phyloP scores from a whole-genome alignment of 75 land plant genomes.

The Azolla pinnata region DNA sequence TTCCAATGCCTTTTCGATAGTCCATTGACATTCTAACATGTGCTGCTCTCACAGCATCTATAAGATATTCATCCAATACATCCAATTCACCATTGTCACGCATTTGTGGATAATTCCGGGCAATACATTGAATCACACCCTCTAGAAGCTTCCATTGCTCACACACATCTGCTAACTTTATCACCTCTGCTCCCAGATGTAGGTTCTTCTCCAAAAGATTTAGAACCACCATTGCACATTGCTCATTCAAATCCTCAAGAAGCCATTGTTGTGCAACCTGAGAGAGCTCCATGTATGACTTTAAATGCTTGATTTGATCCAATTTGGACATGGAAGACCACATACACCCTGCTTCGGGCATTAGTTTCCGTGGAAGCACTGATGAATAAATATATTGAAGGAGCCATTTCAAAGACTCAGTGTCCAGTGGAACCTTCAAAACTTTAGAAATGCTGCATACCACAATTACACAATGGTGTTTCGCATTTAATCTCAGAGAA shows the following conservation, averaged over 20 bases:
- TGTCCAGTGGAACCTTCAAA: conserved; percentile 38
- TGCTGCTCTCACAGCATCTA: conserved; percentile 45
- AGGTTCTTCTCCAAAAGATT: conserved; percentile 23
- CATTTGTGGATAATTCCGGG: conserved; percentile 37
- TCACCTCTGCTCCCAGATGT: conserved; percentile 28
- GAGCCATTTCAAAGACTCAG: conserved; percentile 40
- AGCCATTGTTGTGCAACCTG: conserved; percentile 57
- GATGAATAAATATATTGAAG: conserved; percentile 48
- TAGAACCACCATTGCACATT: conserved; percentile 20
- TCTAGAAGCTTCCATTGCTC: conserved; percentile 53
- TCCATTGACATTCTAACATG: conserved; percentile 36
- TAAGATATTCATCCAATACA: conserved; percentile 36
- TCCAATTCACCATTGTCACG: conserved; percentile 55
- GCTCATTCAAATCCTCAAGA: conserved; percentile 39
- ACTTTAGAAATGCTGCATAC: conserved; percentile 41
- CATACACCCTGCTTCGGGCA: conserved; percentile 36
- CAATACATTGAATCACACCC: conserved; percentile 37
- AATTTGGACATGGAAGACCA: conserved; percentile 37
- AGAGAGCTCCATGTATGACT: conserved; percentile 49
- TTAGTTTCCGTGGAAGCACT: conserved; percentile 22
- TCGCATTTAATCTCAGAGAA: too few relatives aligned
- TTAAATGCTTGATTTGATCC: conserved; percentile 32
- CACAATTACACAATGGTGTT: too few relatives aligned
- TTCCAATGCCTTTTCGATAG: neutral
- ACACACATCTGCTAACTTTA: conserved; percentile 34